Evolutionary conservation across 345 rosid species (phyloP), one percentile per base, ranked within the genome.

Genomic region (Citrus glauca): DNA sequence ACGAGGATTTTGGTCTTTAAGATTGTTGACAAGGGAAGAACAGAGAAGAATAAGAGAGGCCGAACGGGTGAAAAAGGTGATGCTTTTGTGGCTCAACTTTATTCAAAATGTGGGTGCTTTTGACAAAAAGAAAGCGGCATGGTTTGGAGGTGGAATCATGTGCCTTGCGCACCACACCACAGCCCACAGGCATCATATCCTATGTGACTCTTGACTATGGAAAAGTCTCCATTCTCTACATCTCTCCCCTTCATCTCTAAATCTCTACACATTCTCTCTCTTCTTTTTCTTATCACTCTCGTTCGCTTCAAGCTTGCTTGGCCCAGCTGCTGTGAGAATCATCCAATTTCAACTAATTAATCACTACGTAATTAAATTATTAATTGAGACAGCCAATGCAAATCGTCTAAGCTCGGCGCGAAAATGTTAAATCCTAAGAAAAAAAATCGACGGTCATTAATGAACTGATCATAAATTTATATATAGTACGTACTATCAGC

Each of bases 81-180:
- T 69, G 80, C 61, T 69, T 77, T 68, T 56, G 69, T 56, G 55
- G 42, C 27, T 22, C 35, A 40, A 27, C 80, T 77, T 77, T 77
- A 77, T 69, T 69, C 68, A 77, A 77, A 77, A 77, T 38, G 68
- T 37, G 40, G 11, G 32, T 60, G 80, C 80, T 77, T 77, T 77
- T 77, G 67, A 69, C 74, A 60, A 60, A 77, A 53, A 53, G 57
- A 53, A 19, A 53, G 57, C 22, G 6, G 19, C 57, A 11, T 9
- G 35, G 33, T 33, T 69, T 1, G 56, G 40, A 38, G 71, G 37
- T 35, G 72, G 65, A 77, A 77, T 77, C 68, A 69, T 68, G 67
- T 77, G 48, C 59, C 56, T 16, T 66, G 27, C 50, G 9, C 50
- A 42, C 50, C 16, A 42, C 50, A 9, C 48, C 48, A 42, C 50